Base-by-base conservation (phyloP, 345 rosid species). In the Excoecaria agallocha region DNA sequence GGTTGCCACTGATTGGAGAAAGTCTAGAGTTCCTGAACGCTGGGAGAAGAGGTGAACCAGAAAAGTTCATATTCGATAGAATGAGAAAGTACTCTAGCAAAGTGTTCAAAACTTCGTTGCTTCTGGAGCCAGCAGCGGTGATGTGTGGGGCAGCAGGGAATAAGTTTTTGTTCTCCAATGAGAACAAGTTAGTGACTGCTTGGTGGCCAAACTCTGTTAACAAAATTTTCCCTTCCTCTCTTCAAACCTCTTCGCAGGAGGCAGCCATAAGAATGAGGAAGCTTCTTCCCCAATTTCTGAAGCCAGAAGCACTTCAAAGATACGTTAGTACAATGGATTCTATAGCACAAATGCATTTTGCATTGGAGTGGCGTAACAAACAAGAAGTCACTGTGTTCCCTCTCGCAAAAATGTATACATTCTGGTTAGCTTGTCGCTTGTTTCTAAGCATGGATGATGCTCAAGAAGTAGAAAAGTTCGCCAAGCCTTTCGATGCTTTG, bases 201-300 rank as follows among this genome's bases (percentile, higher is more conserved):
- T 82, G 87, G 87, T 84, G 83, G 87, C 87, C 84, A 0, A 81
- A 76, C 38, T 79, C 86, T 0, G 86, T 86, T 0, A 20, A 86
- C 63, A 86, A 84, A 62, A 73, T 84, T 49, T 82, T 86, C 68
- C 86, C 86, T 19, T 76, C 80, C 25, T 80, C 87, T 0, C 73
- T 20, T 5, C 76, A 82, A 43, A 72, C 83, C 0, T 82, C 76
- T 22, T 79, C 82, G 3, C 75, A 51, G 9, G 83, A 74, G 12
- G 86, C 84, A 61, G 58, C 86, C n/a, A 82, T 57, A 57, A 80
- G 75, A 35, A 71, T 82, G 73, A 48, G 86, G 16, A 58, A 56
- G 37, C 73, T 83, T 30, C 79, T 82, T 3, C 77, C 77, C 16
- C 79, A 68, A 24, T 84, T 84, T 74, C 20, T 80, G 61, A 86